A percentile compares a stretch with the other conserved stretches of the same genome.
Evolutionary conservation across 345 rosid genomes (phyloP).

Genomic region (Sonneratia caseolaris): DNA sequence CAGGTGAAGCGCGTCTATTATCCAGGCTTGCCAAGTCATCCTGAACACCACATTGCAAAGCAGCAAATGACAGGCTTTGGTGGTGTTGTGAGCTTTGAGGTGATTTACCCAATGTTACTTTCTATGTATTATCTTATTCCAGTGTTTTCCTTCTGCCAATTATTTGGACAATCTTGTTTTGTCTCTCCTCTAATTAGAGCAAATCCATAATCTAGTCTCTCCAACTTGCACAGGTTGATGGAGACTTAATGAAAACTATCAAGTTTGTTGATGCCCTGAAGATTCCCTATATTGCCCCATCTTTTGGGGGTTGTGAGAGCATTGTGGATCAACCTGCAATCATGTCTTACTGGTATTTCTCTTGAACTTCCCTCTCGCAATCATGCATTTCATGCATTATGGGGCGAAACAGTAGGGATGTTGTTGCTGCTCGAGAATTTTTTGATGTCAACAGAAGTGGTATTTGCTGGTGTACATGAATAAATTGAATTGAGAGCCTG

Average conservation of each 20-base stretch:
- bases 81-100: slow-evolving; percentile 99
- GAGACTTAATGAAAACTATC: slow-evolving; percentile 58
- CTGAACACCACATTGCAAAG: slow-evolving; percentile 85
- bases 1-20: slow-evolving; percentile 86
- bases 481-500: not conserved
- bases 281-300: slow-evolving; percentile 97
- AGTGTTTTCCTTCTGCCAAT: not conserved
- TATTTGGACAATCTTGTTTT: not conserved
- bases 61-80: slow-evolving; percentile 96
- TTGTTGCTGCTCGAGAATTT: not conserved
- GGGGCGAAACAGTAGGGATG: not conserved
- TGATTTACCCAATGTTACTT: slow-evolving; percentile 12
- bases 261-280: slow-evolving; percentile 78
- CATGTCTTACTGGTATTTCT: slow-evolving; percentile 91
- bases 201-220: not conserved
- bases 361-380: not conserved
- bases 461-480: not conserved
- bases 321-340: slow-evolving; percentile 98
- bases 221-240: slow-evolving; percentile 47
- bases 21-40: slow-evolving; percentile 91
- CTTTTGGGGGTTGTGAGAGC: slow-evolving; percentile 97
- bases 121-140: not conserved
- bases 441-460: too few relatives aligned
- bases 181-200: not conserved
- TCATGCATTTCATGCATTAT: not conserved